Percentiles rank a stretch among this genome's conserved stretches.
phyloP scores from a whole-genome alignment of 495 filamentous ascomycete species.

The Penicillium paxilli region DNA sequence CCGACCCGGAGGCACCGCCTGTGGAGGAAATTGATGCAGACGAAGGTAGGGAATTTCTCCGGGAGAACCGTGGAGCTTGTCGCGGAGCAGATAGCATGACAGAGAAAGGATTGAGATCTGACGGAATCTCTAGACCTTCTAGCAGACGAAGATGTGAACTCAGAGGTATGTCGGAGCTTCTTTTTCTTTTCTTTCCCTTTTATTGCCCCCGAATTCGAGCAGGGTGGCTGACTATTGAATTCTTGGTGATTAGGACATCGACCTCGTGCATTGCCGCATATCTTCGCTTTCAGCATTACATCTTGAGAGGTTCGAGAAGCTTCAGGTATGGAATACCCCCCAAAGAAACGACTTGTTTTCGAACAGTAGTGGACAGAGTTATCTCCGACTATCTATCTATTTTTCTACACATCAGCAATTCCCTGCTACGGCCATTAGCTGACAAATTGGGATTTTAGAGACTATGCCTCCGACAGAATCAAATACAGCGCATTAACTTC shows the following conservation, averaged over 20 bases:
- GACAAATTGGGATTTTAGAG: conserved; percentile 42
- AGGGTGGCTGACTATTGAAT: conserved; percentile 11
- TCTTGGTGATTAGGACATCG: conserved; percentile 65
- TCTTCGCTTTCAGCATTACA: conserved; percentile 72
- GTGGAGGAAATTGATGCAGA: conserved; percentile 78
- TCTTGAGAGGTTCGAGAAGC: conserved; percentile 78
- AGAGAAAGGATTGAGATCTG: not conserved
- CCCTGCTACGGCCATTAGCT: not conserved
- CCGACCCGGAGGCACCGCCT: conserved; percentile 75
- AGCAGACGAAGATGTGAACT: conserved; percentile 61
- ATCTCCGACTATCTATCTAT: not conserved
- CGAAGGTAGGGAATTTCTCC: conserved; percentile 57
- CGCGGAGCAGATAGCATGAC: not conserved
- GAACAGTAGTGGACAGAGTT: not conserved
- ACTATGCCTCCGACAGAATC: conserved; percentile 92
- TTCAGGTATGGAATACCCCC: conserved; percentile 48
- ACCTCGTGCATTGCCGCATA: conserved; percentile 84
- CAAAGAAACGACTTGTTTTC: not conserved
- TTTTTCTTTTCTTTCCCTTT: no score
- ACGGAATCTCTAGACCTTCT: conserved; percentile 54
- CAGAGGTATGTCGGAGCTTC: conserved; percentile 44
- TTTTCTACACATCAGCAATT: no score
- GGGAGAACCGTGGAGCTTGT: conserved; percentile 10
- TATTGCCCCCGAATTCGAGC: not conserved
- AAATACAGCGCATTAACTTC: conserved; percentile 77